A percentile compares a stretch with the other conserved stretches of the same genome.
Evolutionary conservation across 257 asterid species (phyloP).

Genomic region (Misopates orontium): DNA sequence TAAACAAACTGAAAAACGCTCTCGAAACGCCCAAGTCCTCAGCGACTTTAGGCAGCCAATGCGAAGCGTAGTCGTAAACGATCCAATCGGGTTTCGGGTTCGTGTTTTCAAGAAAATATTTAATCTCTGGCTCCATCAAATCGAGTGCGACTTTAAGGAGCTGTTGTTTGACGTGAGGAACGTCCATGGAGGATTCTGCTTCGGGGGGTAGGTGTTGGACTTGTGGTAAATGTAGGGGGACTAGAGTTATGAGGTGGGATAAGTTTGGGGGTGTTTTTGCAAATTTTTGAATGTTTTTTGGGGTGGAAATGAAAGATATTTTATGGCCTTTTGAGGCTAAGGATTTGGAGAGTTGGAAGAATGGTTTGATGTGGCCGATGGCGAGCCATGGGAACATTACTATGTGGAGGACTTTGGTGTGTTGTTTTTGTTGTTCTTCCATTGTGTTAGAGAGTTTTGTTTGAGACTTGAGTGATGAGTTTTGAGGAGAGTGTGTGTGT

Average conservation of each 20-base stretch:
- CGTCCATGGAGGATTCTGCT: conserved; percentile 91
- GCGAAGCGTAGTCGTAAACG: conserved; percentile 73
- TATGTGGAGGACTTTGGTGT: conserved; percentile 49
- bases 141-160: conserved; percentile 74
- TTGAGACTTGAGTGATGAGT: no score
- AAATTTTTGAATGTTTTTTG: conserved; percentile 64
- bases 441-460: conserved; percentile 31
- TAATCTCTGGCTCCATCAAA: conserved; percentile 48
- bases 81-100: conserved; percentile 79
- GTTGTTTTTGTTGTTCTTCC: conserved; percentile 33
- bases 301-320: conserved; percentile 76
- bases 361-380: conserved; percentile 84
- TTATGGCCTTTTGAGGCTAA: conserved; percentile 69
- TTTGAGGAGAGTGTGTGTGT: no score
- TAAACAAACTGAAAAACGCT: conserved; percentile 69
- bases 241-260: conserved; percentile 45
- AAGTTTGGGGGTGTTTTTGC: conserved; percentile 47
- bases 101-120: conserved; percentile 49
- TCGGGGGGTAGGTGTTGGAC: conserved; percentile 51
- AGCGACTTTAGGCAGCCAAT: conserved; percentile 68
- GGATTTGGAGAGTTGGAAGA: conserved; percentile 50
- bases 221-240: conserved; percentile 51
- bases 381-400: conserved; percentile 96
- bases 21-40: conserved; percentile 36
- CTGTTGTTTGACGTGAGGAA: conserved; percentile 62